Base-by-base conservation (phyloP, 177 flowering plant species). In the Vitis hybrid region DNA sequence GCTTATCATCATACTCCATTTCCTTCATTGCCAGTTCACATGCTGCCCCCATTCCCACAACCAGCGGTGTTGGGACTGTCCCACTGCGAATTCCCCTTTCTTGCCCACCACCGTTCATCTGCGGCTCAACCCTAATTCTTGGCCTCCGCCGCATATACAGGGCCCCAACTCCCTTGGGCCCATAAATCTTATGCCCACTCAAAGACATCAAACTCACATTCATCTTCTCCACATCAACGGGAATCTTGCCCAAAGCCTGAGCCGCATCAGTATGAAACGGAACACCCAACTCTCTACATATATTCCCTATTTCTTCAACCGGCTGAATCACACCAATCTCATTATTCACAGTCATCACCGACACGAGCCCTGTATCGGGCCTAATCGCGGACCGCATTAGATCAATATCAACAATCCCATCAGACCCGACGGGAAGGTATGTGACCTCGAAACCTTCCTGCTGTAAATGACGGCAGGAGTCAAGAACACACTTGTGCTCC, bases 401-500 rank as follows among this genome's bases (percentile, higher is more conserved):
- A 14, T 90, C 89, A 35, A 87, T 65, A 56, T 93, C 93, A 2
- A 96, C 57, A 11, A 96, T 72, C 18, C 98, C 99, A 58, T 96
- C 97, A 1, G 74, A 1, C 15, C 81, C 79, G 1, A 96, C 98
- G 1, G 95, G 97, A 1, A 96, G 82, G 64, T 96, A 96, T 56
- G 98, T 96, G 1, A 91, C 82, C 1, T 92, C 93, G 63, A 90
- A 96, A 2, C 98, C 99, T 66, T 92, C 94, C 66, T 96, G 97
- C 73, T 94, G 97, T 11, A 96, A 78, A 71, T 91, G 97, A n/a
- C 98, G 85, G 75, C 97, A 92, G 4, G 97, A 92, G 55, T 96
- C 99, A 40, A 96, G 88, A 6, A 96, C 99, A 69, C 98, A 96
- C 85, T 92, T 92, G 79, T 96, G 99, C 91, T 96, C 98, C 4